phyloP scores from a whole-genome alignment of 139 green algal genomes.

The Yamagishiella unicocca region DNA sequence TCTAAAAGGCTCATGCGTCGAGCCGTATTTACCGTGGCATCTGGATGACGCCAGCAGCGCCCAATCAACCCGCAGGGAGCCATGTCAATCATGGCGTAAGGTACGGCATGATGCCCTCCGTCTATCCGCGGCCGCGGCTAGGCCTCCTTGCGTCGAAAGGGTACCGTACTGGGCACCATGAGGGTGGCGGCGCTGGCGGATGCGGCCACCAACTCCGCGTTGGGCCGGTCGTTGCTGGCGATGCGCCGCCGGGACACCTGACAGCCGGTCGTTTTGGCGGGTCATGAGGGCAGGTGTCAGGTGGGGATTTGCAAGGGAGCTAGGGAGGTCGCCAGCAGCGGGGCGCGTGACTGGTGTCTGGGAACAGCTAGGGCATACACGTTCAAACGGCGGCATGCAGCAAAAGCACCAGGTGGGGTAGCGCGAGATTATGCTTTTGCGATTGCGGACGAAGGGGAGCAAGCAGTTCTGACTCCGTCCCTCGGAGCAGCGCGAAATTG shows the following conservation, averaged over 20 bases:
- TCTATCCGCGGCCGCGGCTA: too few relatives aligned
- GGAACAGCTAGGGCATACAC: not conserved
- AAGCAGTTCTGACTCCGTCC: not conserved
- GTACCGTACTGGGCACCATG: constrained; percentile 62
- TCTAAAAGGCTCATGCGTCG: too few relatives aligned
- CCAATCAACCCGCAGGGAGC: too few relatives aligned
- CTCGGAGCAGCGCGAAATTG: too few relatives aligned
- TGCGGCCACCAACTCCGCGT: constrained; percentile 71
- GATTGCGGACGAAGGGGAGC: not conserved
- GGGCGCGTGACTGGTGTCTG: not conserved
- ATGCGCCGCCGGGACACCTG: constrained; percentile 65
- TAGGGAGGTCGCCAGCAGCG: not conserved
- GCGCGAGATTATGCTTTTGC: too few relatives aligned
- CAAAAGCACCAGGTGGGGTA: too few relatives aligned
- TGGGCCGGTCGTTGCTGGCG: constrained; percentile 81
- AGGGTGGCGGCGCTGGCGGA: constrained; percentile 59
- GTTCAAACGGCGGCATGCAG: not conserved
- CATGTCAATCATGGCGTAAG: too few relatives aligned
- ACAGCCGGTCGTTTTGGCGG: not conserved
- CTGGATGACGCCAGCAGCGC: too few relatives aligned
- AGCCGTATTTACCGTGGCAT: too few relatives aligned
- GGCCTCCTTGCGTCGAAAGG: too few relatives aligned
- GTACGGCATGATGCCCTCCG: too few relatives aligned
- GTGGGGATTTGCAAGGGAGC: not conserved
- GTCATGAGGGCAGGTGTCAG: too few relatives aligned